Evolutionary conservation across 1,284 basidiomycete species (phyloP).

Genomic region (Malassezia globosa): DNA sequence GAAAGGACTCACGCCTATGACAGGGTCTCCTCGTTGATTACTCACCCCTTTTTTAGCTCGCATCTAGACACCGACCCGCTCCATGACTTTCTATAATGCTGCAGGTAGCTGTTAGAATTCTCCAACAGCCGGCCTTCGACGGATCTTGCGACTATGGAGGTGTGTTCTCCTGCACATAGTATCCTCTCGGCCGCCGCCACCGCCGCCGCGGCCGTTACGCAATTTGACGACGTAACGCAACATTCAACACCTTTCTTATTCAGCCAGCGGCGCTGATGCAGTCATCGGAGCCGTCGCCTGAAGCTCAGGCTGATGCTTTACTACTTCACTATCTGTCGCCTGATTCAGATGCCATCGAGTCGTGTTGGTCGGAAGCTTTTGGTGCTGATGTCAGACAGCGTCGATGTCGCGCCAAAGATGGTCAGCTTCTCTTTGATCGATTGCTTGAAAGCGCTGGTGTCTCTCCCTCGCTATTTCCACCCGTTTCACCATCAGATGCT

Average conservation of each 20-base stretch:
- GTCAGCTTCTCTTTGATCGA: conserved; percentile 9
- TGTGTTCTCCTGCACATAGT: too few species aligned
- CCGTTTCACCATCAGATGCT: neutral
- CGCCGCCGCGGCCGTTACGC: too few species aligned
- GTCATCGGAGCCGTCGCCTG: conserved; percentile 9
- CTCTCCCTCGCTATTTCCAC: conserved; percentile 12
- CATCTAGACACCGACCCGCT: too few species aligned
- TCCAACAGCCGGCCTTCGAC: too few species aligned
- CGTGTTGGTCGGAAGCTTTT: conserved; percentile 6
- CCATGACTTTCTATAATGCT: too few species aligned
- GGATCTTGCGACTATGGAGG: too few species aligned
- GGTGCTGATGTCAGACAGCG: conserved; percentile 7
- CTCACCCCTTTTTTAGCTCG: too few species aligned
- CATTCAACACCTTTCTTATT: neutral
- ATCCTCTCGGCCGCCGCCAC: too few species aligned
- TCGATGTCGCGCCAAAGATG: neutral
- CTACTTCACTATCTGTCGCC: conserved; percentile 6
- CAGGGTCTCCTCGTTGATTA: too few species aligned
- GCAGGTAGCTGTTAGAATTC: too few species aligned
- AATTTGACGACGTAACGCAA: too few species aligned
- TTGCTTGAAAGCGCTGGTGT: conserved; percentile 7
- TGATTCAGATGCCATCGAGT: neutral
- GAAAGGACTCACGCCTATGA: neutral
- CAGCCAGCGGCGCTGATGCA: too few species aligned
- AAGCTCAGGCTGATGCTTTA: conserved; percentile 14